A percentile compares a stretch with the other conserved stretches of the same genome.
Evolutionary conservation across 1,139 yeast genomes (phyloP).

Genomic region (Barnettozyma hawaiiensis): DNA sequence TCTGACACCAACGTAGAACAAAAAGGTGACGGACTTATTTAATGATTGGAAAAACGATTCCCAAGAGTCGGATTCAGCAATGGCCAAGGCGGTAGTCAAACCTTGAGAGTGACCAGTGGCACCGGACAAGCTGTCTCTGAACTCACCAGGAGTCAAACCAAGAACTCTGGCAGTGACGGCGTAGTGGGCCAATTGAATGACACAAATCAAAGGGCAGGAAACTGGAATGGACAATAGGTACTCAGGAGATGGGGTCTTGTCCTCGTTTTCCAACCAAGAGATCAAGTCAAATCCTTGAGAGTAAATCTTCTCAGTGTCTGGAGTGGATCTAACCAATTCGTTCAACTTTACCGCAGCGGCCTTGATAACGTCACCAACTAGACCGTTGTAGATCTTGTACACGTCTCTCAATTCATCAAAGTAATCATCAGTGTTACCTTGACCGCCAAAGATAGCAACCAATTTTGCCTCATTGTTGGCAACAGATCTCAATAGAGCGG

Average conservation of each 20-base stretch:
- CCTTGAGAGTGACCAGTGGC: conserved; percentile 99
- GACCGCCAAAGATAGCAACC: conserved; percentile 95
- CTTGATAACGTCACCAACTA: conserved; percentile 65
- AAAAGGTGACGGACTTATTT: conserved; percentile 71
- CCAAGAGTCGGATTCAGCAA: conserved; percentile 86
- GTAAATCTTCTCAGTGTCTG: conserved; percentile 79
- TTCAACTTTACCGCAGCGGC: conserved; percentile 66
- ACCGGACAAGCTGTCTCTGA: conserved; percentile 67
- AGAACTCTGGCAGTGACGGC: conserved; percentile 80
- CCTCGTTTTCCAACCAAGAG: conserved; percentile 81
- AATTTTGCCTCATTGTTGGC: conserved; percentile 52
- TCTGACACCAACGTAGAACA: conserved; percentile 92
- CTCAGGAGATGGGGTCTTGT: conserved; percentile 84
- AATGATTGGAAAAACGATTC: conserved; percentile 68
- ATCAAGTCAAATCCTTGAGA: conserved; percentile 90
- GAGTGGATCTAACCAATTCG: conserved; percentile 62
- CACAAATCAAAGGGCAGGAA: conserved; percentile 92
- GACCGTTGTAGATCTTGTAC: conserved; percentile 68
- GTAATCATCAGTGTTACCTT: conserved; percentile 96
- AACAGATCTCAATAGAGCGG: conserved; percentile 62
- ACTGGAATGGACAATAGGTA: conserved; percentile 89
- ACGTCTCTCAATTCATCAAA: conserved; percentile 92
- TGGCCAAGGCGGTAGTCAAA: conserved; percentile 85
- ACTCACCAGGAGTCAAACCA: conserved; percentile 86
- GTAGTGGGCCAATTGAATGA: conserved; percentile 90